Base-by-base conservation (phyloP, 164 flowering plant genomes). In the Paratinospora sagittata region DNA sequence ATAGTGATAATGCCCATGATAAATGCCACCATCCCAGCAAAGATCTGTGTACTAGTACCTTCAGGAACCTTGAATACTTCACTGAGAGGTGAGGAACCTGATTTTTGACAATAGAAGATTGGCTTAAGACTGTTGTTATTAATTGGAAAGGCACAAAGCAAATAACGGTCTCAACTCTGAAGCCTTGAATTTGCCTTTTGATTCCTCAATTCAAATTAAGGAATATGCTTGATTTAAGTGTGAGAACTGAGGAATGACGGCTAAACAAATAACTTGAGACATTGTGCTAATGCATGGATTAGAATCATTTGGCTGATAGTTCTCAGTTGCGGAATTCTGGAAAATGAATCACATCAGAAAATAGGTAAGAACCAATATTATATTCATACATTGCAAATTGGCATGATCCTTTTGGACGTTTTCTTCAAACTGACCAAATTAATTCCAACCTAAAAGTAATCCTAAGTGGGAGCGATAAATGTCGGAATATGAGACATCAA, bases 1-100 rank as follows among this genome's bases (percentile, higher is more conserved):
- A 93, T 80, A 16, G 94, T 81, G 13, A 85, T 80, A 21, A 93
- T 73, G 14, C 97, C 93, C 90, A 89, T 87, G 0, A 88, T 81
- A n/a, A 91, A 64, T 30, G 97, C 80, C 90, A 93, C 72, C 26
- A 91, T 37, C 45, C 93, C 94, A 33, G 74, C 69, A 19, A 90
- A 65, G 21, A 90, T 47, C 0, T 74, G 87, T 36, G 74, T 75
- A 76, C 79, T 83, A 8, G 75, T 0, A 45, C 82, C 82, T 9
- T 75, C 82, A 21, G 79, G 58, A 65, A 65, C 70, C 78, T 77
- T 86, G 83, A 55, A 69, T 66, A 74, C 55, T 21, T 73, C 78
- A 37, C 75, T 60, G 45, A 58, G 26, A 4, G 82, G 63, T 73
- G 23, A 84, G 52, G 47, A 61, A 55, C 78, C 89, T 86, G 85